These are phyloP conservation scores for Metschnikowia koreensis DNA, from an alignment of 805 yeast species.

Conservation along the genomic window DNA sequence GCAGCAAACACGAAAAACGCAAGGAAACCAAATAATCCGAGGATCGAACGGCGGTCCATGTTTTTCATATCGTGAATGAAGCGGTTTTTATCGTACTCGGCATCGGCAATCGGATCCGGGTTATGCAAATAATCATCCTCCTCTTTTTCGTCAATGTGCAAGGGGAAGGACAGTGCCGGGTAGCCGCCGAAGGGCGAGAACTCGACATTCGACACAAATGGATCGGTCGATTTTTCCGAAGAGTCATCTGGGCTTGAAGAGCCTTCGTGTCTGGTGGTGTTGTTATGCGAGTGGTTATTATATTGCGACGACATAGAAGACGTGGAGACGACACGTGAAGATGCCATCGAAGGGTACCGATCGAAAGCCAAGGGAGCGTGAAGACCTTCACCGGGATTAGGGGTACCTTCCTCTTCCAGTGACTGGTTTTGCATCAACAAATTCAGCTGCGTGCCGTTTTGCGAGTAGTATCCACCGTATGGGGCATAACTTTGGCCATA, in stretches of 20 bases:
- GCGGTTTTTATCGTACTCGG: conserved; percentile 72
- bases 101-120: conserved; percentile 94
- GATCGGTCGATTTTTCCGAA: conserved; percentile 24
- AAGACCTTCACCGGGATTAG: conserved; percentile 16
- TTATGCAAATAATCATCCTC: conserved; percentile 93
- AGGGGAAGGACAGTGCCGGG: conserved; percentile 89
- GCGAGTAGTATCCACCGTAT: conserved; percentile 36
- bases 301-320: conserved; percentile 24
- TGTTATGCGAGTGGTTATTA: conserved; percentile 6
- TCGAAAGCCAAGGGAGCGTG: conserved; percentile 59
- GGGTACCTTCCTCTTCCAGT: conserved; percentile 10
- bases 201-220: conserved; percentile 51
- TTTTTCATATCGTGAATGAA: conserved; percentile 61
- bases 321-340: conserved; percentile 57
- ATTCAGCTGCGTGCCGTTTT: conserved; percentile 39
- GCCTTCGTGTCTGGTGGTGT: conserved; percentile 1
- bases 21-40: conserved; percentile 62
- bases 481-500: conserved; percentile 32
- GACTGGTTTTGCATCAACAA: conserved; percentile 24
- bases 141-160: conserved; percentile 89
- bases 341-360: conserved; percentile 63
- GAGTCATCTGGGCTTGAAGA: conserved; percentile 20
- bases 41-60: conserved; percentile 60
- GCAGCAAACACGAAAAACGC: conserved; percentile 58
- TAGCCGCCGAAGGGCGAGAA: conserved; percentile 95